These are phyloP conservation scores for Euphorbia peplus DNA, from an alignment of 345 rosid species.

Conservation along the genomic window DNA sequence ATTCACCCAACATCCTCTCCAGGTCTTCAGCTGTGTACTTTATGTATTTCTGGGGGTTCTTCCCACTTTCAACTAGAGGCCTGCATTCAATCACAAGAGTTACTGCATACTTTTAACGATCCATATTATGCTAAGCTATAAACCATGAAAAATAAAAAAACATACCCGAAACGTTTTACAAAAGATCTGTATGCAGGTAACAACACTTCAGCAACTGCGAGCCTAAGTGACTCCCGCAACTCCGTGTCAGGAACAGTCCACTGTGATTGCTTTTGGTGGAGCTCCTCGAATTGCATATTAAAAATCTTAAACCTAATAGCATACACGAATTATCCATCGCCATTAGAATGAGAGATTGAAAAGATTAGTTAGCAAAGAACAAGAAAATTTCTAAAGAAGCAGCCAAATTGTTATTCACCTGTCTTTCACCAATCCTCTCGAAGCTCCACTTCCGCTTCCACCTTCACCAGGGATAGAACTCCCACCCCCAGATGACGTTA, in stretches of 20 bases:
- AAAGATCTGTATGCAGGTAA: conserved; percentile 96
- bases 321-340: conserved; percentile 16
- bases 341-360: not conserved
- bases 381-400: not conserved
- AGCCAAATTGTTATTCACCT: conserved; percentile 41
- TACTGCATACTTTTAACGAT: not conserved
- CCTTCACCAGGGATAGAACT: conserved; percentile 58
- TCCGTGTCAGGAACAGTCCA: conserved; percentile 98
- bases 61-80: conserved; percentile 85
- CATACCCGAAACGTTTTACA: conserved; percentile 83
- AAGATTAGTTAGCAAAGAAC: not conserved
- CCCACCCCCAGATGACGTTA: conserved; percentile 94
- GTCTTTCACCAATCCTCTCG: conserved; percentile 83
- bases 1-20: conserved; percentile 85
- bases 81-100: conserved; percentile 32
- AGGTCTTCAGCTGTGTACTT: conserved; percentile 85
- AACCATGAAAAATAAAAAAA: not conserved
- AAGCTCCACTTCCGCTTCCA: conserved; percentile 86
- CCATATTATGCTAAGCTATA: not conserved
- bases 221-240: conserved; percentile 89
- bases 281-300: conserved; percentile 91
- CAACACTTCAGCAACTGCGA: conserved; percentile 96
- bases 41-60: conserved; percentile 76
- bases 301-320: conserved; percentile 73
- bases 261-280: conserved; percentile 93